phyloP scores from a whole-genome alignment of 331 rosid genomes.

The Rosa hybrid region DNA sequence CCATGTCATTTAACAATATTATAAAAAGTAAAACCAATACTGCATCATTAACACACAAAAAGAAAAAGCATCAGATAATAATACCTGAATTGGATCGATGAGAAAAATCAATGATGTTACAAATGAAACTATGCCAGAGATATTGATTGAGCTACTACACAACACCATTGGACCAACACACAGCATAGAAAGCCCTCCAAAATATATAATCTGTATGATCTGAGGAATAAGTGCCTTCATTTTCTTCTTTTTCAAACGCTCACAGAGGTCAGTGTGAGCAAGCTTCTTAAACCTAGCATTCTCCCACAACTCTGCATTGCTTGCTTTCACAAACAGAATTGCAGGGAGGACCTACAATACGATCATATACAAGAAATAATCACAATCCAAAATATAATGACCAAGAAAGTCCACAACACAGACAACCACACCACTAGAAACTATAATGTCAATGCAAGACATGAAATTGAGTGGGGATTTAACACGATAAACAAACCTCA shows the following conservation, averaged over 20 bases:
- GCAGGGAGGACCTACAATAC: constrained; percentile 73
- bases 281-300: constrained; percentile 69
- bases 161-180: constrained; percentile 60
- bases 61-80: constrained; percentile 15
- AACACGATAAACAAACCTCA: constrained; percentile 52
- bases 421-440: background rate
- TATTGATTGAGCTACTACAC: constrained; percentile 56
- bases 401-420: background rate
- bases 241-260: constrained; percentile 65
- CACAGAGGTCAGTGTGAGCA: constrained; percentile 57
- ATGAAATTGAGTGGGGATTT: background rate
- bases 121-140: constrained; percentile 63
- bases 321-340: constrained; percentile 83
- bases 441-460: background rate
- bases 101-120: constrained; percentile 73
- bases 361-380: background rate
- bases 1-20: background rate
- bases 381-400: background rate
- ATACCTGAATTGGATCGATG: constrained; percentile 89
- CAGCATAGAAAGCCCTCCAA: constrained; percentile 53
- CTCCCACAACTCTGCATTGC: constrained; percentile 70
- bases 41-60: background rate
- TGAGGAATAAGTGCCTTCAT: constrained; percentile 94
- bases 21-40: too few relatives aligned
- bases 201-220: constrained; percentile 64